phyloP scores from a whole-genome alignment of 257 asterid genomes.

The Fraxinus quadrangulata region DNA sequence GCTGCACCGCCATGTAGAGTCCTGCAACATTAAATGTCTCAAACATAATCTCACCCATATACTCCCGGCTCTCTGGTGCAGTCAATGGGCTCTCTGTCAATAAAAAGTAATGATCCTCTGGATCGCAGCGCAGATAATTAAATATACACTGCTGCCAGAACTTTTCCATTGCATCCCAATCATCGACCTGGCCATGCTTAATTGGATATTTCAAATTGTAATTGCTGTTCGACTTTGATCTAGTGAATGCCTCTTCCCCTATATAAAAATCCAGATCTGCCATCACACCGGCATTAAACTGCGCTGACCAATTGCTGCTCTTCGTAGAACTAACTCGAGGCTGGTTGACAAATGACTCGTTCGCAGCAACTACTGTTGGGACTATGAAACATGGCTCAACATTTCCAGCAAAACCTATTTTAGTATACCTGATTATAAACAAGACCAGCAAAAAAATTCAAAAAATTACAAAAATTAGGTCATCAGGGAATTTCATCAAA shows the following conservation, averaged over 20 bases:
- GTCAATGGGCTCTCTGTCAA: slow-evolving; percentile 93
- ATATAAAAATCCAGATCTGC: slow-evolving; percentile 92
- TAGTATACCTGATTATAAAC: slow-evolving; percentile 62
- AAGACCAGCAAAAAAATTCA: slow-evolving; percentile 16
- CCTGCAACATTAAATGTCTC: slow-evolving; percentile 95
- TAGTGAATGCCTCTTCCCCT: slow-evolving; percentile 84
- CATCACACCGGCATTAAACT: slow-evolving; percentile 93
- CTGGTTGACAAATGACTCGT: slow-evolving; percentile 79
- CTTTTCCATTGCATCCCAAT: slow-evolving; percentile 98
- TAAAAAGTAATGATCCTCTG: slow-evolving; percentile 93
- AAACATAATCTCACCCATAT: slow-evolving; percentile 94
- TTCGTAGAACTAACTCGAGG: slow-evolving; percentile 56
- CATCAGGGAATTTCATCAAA: slow-evolving; percentile 38
- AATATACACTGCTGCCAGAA: slow-evolving; percentile 97
- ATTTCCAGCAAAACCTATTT: slow-evolving; percentile 97
- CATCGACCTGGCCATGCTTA: slow-evolving; percentile 83
- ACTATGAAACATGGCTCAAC: slow-evolving; percentile 84
- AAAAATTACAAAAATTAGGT: slow-evolving; percentile 10
- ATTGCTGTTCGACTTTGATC: slow-evolving; percentile 63
- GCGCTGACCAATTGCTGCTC: slow-evolving; percentile 76
- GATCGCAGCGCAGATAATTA: slow-evolving; percentile 86
- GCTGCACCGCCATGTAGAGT: slow-evolving; percentile 91
- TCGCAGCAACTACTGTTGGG: slow-evolving; percentile 83
- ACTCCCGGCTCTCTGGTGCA: slow-evolving; percentile 94
- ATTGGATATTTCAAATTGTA: slow-evolving; percentile 78